Evolutionary conservation across 108 stramenopile species (phyloP), one percentile per base, ranked within the genome.

Genomic region (Parietichytrium sp.): DNA sequence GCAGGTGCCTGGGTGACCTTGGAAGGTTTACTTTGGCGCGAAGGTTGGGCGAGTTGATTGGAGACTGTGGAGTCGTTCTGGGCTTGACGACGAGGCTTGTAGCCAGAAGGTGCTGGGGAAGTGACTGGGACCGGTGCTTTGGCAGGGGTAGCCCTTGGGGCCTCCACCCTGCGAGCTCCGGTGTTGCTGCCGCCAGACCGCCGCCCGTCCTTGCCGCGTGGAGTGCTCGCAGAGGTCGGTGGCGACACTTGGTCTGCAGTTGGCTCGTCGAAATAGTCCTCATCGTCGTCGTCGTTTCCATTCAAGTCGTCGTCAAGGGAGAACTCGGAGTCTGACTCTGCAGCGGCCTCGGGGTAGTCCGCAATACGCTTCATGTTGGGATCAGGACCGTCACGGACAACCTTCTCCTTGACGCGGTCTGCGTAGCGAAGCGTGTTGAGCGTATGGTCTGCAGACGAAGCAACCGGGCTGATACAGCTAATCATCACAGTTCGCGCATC

Each of bases 351-450:
- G 42, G 16, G 16, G 16, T 42, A 33, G 42, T 72, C 45, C 10
- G 61, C 45, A 42, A 72, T 72, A 42, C 61, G 36, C 42, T 72
- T 72, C 38, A 33, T 33, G 13, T 42, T 33, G 8, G 33, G 6
- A 6, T 33, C 20, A 47, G 20, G 38, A 0, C 38, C 36, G 8
- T 29, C 20, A 50, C 89, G 55, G 33, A 91, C 91, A 81, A 87
- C 85, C 86, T 95, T 91, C 82, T 96, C 94, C 86, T 96, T 96
- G 82, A 96, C 94, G 10, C 96, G 86, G 86, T 96, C 96, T 0
- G 96, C 97, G 82, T 97, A 98, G 10, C 99, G 90, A 48, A 99
- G 85, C 10, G 99, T 99, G 83, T 99, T 99, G 36, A 97, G 53
- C 3, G 97, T 98, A 83, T 99, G 97, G 85, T 99, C 99, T 4